These are phyloP conservation scores for Leccinum solheimii DNA, from an alignment of 1,284 basidiomycete species.

Conservation along the genomic window DNA sequence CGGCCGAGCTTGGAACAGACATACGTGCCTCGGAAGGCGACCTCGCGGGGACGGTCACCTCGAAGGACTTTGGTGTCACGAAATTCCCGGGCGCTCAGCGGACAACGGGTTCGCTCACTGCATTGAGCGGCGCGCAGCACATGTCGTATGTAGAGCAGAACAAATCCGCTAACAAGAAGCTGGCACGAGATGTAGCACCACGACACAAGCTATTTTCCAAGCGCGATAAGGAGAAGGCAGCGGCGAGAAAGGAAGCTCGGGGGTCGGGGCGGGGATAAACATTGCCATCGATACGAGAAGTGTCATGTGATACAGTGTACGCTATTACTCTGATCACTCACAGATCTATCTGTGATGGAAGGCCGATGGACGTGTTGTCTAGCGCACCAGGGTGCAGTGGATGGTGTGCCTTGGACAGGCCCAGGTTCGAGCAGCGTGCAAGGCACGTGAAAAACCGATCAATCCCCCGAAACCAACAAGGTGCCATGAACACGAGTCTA, in stretches of 20 bases:
- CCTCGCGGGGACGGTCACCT: constrained; percentile 75
- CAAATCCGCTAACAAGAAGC: constrained; percentile 84
- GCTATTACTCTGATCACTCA: constrained; percentile 18
- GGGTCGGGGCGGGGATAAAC: constrained; percentile 37
- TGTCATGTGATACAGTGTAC: constrained; percentile 15
- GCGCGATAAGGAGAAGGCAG: constrained; percentile 67
- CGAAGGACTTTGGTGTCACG: constrained; percentile 65
- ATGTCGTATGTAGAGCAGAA: constrained; percentile 93
- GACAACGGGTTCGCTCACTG: constrained; percentile 81
- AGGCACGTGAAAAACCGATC: constrained; percentile 32
- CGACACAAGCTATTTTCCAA: constrained; percentile 84
- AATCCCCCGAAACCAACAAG: constrained; percentile 32
- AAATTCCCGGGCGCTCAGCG: constrained; percentile 75
- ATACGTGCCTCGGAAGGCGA: constrained; percentile 77
- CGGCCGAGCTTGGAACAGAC: constrained; percentile 87
- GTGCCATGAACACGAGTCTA: constrained; percentile 29
- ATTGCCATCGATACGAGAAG: constrained; percentile 1
- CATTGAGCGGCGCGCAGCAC: constrained; percentile 85
- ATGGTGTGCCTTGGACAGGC: constrained; percentile 26
- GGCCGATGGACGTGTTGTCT: constrained; percentile 16
- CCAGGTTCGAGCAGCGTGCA: constrained; percentile 27
- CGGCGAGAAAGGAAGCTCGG: constrained; percentile 56
- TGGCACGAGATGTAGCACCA: constrained; percentile 64
- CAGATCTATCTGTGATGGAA: constrained; percentile 16
- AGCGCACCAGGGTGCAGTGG: constrained; percentile 13